Percentiles rank a stretch among this genome's conserved stretches.
Evolutionary conservation across 345 rosid species (phyloP).

Genomic region (Dovyalis caffra): DNA sequence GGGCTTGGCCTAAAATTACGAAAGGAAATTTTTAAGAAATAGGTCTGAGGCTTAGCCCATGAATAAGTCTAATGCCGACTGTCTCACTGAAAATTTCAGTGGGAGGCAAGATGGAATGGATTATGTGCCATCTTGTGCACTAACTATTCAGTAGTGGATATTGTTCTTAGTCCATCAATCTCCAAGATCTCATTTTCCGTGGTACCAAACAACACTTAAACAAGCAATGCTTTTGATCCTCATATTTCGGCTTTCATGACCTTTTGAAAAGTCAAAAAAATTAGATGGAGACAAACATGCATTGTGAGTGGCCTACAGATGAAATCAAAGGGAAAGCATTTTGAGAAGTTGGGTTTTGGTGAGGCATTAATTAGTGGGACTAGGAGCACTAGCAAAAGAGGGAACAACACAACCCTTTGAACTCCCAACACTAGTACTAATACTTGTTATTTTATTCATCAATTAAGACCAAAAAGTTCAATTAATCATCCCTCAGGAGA

Average conservation of each 20-base stretch:
- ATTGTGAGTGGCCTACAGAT: constrained; percentile 53
- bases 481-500: constrained; percentile 34
- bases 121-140: neutral
- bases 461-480: constrained; percentile 5
- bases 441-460: constrained; percentile 14
- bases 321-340: constrained; percentile 24
- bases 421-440: constrained; percentile 13
- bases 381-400: constrained; percentile 32
- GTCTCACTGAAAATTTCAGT: neutral
- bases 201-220: constrained; percentile 20
- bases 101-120: neutral
- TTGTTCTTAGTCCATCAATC: neutral
- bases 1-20: too few relatives aligned
- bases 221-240: constrained; percentile 32
- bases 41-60: too few relatives aligned
- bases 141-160: constrained; percentile 5
- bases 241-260: constrained; percentile 43
- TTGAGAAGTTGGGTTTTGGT: constrained; percentile 29
- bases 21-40: too few relatives aligned
- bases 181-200: constrained; percentile 14
- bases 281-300: constrained; percentile 39
- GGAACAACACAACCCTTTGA: constrained; percentile 6
- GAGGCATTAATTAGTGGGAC: constrained; percentile 22
- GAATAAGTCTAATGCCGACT: neutral
- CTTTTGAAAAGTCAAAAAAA: constrained; percentile 28